phyloP scores from a whole-genome alignment of 805 yeast genomes.

The Clavispora carvajalis region DNA sequence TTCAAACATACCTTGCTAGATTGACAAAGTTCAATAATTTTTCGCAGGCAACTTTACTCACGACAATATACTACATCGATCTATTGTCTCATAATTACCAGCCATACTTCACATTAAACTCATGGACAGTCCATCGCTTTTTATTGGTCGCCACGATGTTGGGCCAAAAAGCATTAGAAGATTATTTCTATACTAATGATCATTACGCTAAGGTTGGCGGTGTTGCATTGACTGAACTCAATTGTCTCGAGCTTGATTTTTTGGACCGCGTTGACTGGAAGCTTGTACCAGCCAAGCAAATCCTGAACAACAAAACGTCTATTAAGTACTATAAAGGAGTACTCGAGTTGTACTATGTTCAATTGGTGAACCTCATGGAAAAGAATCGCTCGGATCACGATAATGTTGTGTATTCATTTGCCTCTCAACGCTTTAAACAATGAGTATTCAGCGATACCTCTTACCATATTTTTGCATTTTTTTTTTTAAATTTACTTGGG shows the following conservation, averaged over 20 bases:
- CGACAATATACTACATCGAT: constrained; percentile 88
- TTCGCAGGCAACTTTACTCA: constrained; percentile 74
- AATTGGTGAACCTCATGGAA: constrained; percentile 39
- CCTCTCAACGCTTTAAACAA: not conserved
- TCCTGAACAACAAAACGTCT: constrained; percentile 15
- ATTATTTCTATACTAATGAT: constrained; percentile 86
- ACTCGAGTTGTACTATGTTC: constrained; percentile 34
- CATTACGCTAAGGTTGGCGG: constrained; percentile 98
- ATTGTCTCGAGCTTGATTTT: constrained; percentile 85
- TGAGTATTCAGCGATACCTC: not conserved
- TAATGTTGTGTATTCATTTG: constrained; percentile 8
- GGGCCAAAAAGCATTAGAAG: constrained; percentile 88
- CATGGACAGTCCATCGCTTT: constrained; percentile 91
- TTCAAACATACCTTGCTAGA: constrained; percentile 56
- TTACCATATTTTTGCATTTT: not conserved
- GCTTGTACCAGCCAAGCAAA: constrained; percentile 36
- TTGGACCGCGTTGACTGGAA: constrained; percentile 71
- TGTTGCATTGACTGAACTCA: constrained; percentile 73
- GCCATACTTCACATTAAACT: constrained; percentile 75
- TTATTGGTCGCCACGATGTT: constrained; percentile 85
- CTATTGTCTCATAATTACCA: constrained; percentile 68
- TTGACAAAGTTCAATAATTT: constrained; percentile 78
- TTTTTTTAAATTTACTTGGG: not conserved
- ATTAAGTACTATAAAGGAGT: constrained; percentile 35
- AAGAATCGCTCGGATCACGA: constrained; percentile 18